Conservation (phyloP, 2,329 filamentous ascomycete species). For the Fusarium sp. region DNA sequence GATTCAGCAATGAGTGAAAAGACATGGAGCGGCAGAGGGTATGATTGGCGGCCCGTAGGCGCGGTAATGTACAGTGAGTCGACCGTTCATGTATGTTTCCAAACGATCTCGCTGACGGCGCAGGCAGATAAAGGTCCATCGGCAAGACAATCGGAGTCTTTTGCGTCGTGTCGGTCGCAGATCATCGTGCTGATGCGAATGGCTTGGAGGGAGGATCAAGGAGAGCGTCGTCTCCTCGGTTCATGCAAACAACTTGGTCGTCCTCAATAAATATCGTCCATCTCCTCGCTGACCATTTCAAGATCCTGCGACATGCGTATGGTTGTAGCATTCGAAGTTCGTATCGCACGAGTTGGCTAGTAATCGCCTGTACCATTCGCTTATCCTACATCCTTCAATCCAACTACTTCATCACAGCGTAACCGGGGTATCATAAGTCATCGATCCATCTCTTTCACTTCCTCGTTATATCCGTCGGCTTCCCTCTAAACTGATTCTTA, state of each 20-base stretch:
- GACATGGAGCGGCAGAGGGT: neutral
- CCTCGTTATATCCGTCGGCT: slow-evolving; percentile 51
- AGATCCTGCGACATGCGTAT: too few relatives aligned
- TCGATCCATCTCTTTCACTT: slow-evolving; percentile 27
- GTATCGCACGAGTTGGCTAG: neutral
- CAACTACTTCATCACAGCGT: neutral
- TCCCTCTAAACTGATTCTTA: slow-evolving; percentile 59
- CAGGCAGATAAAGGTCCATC: neutral
- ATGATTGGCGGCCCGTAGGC: neutral
- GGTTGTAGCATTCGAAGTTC: neutral
- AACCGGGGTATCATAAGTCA: slow-evolving; percentile 6
- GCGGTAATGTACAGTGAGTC: neutral
- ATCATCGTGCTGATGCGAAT: neutral
- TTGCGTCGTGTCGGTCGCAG: neutral
- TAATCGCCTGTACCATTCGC: neutral
- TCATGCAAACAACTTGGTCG: too few relatives aligned
- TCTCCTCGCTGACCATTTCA: too few relatives aligned
- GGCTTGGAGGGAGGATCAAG: neutral
- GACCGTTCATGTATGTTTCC: neutral
- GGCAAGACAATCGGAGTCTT: neutral
- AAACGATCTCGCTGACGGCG: neutral
- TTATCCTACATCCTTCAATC: neutral
- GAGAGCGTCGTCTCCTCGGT: neutral
- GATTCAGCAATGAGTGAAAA: neutral
- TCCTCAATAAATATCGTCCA: neutral